Conservation (phyloP, 345 rosid species). For the Populus simonii region DNA sequence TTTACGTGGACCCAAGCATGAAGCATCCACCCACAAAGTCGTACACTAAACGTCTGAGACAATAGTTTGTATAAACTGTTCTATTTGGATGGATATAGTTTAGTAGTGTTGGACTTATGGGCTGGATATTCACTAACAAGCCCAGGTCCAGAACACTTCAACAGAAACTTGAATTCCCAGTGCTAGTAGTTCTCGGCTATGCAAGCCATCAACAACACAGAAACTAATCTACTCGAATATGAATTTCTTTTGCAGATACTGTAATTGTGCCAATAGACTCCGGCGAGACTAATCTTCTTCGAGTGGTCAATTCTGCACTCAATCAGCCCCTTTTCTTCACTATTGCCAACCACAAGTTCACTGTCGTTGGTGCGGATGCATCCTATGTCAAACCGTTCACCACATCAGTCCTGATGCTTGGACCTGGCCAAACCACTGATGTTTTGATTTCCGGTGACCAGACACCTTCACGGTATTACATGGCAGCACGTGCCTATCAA, state of each 20-base stretch:
- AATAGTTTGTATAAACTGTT: no score
- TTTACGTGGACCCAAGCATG: background rate
- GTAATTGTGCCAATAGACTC: conserved; percentile 20
- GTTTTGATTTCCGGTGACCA: conserved; percentile 32
- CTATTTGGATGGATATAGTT: no score
- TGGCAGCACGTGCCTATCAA: conserved; percentile 25
- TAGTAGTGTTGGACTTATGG: background rate
- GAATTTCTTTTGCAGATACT: conserved; percentile 20
- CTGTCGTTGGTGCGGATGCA: conserved; percentile 32
- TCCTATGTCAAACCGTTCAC: conserved; percentile 29
- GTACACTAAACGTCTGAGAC: background rate
- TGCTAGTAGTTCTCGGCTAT: background rate
- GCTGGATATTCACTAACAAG: background rate
- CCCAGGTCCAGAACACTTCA: background rate
- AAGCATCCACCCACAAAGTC: background rate
- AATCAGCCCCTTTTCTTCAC: conserved; percentile 29
- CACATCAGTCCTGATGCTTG: conserved; percentile 26
- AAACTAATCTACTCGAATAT: background rate
- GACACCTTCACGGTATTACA: conserved; percentile 17
- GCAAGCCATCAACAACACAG: background rate
- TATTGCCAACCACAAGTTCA: conserved; percentile 27
- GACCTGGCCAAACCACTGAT: conserved; percentile 34
- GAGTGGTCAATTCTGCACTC: conserved; percentile 26
- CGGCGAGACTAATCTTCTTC: conserved; percentile 31
- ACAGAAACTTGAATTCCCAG: background rate